phyloP scores from a whole-genome alignment of 257 asterid species.

The Capsicum pubescens region DNA sequence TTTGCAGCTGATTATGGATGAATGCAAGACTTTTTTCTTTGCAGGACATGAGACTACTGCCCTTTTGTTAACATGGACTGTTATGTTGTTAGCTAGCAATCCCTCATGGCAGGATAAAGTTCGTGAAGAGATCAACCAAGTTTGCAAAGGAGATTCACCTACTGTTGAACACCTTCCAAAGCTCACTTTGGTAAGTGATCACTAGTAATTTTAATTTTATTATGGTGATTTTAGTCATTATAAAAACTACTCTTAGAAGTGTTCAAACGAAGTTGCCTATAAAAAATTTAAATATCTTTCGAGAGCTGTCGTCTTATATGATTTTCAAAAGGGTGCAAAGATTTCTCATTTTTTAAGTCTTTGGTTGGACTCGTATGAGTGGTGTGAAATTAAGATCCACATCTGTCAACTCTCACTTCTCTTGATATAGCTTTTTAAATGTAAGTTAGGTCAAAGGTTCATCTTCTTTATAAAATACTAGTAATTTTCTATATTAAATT shows the following conservation, averaged over 20 bases:
- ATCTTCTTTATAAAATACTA: no score
- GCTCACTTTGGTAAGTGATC: slow-evolving; percentile 57
- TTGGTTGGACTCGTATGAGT: no score
- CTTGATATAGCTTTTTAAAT: not conserved
- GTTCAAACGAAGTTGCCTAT: no score
- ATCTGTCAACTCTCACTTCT: not conserved
- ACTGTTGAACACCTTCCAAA: slow-evolving; percentile 73
- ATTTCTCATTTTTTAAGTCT: no score
- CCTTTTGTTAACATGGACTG: slow-evolving; percentile 85
- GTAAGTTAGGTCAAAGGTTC: not conserved
- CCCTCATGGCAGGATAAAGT: slow-evolving; percentile 80
- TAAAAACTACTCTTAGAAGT: no score
- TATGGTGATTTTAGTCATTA: not conserved
- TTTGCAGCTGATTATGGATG: slow-evolving; percentile 88
- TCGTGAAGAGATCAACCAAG: slow-evolving; percentile 60
- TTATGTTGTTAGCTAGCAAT: slow-evolving; percentile 81
- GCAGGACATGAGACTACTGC: slow-evolving; percentile 98
- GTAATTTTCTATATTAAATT: not conserved
- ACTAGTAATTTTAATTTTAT: not conserved
- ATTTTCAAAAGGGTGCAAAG: no score
- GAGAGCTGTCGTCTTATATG: no score
- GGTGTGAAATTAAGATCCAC: no score
- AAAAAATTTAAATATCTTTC: no score
- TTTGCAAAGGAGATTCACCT: slow-evolving; percentile 59
- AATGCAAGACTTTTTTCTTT: slow-evolving; percentile 91